phyloP scores from a whole-genome alignment of 2,329 filamentous ascomycete species.

The Verticillium dahliae region DNA sequence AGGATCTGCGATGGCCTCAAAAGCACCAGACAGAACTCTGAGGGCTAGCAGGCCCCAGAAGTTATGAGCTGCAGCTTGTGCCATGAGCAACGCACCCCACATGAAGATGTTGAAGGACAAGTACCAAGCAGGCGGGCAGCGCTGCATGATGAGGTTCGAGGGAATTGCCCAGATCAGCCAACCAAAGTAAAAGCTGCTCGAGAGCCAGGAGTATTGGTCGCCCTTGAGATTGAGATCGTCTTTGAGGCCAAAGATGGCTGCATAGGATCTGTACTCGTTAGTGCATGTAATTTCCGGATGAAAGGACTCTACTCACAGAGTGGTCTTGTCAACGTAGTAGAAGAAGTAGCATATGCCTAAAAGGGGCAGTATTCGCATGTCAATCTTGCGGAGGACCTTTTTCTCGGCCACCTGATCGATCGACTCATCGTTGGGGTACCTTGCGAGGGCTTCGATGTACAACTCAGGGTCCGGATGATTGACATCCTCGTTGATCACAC shows the following conservation, averaged over 20 bases:
- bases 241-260: slow-evolving; percentile 58
- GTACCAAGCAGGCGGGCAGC: slow-evolving; percentile 26
- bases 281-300: background rate
- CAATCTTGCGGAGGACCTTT: slow-evolving; percentile 27
- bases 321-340: slow-evolving; percentile 25
- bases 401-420: slow-evolving; percentile 26
- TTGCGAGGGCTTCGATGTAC: slow-evolving; percentile 25
- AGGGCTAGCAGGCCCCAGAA: slow-evolving; percentile 50
- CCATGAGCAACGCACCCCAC: slow-evolving; percentile 40
- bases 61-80: slow-evolving; percentile 47
- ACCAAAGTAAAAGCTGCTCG: slow-evolving; percentile 29
- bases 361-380: slow-evolving; percentile 28
- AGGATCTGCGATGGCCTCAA: slow-evolving; percentile 46
- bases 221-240: slow-evolving; percentile 52
- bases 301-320: slow-evolving; percentile 14
- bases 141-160: slow-evolving; percentile 23
- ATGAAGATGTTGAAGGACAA: slow-evolving; percentile 44
- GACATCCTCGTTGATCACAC: slow-evolving; percentile 7
- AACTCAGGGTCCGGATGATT: slow-evolving; percentile 19
- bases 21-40: slow-evolving; percentile 56
- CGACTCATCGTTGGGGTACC: slow-evolving; percentile 28
- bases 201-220: slow-evolving; percentile 44
- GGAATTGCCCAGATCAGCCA: slow-evolving; percentile 28
- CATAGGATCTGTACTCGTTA: slow-evolving; percentile 32
- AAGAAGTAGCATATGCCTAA: slow-evolving; percentile 34